Percentiles rank a stretch among this genome's conserved stretches.
phyloP scores from a whole-genome alignment of 2,329 filamentous ascomycete species.

The Beauveria rudraprayagi region DNA sequence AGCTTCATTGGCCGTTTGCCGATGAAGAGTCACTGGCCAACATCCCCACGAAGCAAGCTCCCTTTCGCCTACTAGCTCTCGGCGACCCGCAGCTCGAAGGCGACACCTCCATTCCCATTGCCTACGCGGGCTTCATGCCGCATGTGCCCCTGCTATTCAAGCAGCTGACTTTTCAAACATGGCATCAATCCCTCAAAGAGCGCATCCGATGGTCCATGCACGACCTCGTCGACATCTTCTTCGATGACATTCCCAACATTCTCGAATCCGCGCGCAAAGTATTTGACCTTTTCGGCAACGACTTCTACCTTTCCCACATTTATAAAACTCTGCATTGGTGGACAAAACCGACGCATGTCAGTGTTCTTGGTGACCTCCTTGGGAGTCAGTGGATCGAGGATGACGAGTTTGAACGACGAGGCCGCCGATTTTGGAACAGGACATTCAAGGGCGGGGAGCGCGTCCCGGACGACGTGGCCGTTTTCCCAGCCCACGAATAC shows the following conservation, averaged over 20 bases:
- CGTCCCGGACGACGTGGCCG: conserved; percentile 49
- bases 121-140: conserved; percentile 44
- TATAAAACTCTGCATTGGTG: conserved; percentile 80
- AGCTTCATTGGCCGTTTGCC: conserved; percentile 34
- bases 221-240: conserved; percentile 51
- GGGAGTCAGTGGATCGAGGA: conserved; percentile 93
- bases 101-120: conserved; percentile 69
- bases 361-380: conserved; percentile 82
- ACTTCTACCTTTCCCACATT: conserved; percentile 89
- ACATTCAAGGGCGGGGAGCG: conserved; percentile 64
- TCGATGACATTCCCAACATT: conserved; percentile 61
- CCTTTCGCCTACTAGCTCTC: conserved; percentile 79
- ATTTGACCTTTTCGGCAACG: conserved; percentile 86
- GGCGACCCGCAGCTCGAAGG: conserved; percentile 93
- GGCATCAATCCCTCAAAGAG: conserved; percentile 39
- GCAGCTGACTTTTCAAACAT: conserved; percentile 40
- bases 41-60: conserved; percentile 40
- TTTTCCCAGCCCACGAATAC: conserved; percentile 40
- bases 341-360: conserved; percentile 75
- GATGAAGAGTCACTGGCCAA: conserved; percentile 16
- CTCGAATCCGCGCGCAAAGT: conserved; percentile 65
- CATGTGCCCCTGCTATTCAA: conserved; percentile 40
- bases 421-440: conserved; percentile 68
- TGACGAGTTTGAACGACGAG: conserved; percentile 70
- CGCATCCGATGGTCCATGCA: conserved; percentile 47